Evolutionary conservation across 202 grass and related monocot species (phyloP).

Genomic region (Bolboschoenoplectus hybrid): DNA sequence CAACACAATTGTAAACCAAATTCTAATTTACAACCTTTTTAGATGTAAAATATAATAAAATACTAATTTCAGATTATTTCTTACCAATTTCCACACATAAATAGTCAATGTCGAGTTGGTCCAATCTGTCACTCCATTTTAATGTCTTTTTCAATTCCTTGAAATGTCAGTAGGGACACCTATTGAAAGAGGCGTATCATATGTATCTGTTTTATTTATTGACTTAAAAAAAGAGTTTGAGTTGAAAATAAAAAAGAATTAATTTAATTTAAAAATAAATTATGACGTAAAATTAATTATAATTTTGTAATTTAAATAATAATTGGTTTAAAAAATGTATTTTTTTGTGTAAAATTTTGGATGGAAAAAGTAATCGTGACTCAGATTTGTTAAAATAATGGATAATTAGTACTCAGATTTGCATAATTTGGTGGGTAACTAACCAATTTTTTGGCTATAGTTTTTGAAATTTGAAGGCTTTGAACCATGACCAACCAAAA

Average conservation of each 20-base stretch:
- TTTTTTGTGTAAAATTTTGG: too few species aligned
- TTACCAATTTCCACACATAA: background rate
- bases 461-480: background rate
- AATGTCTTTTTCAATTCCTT: background rate
- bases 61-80: background rate
- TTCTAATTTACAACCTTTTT: background rate
- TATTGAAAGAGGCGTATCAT: background rate
- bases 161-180: background rate
- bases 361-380: too few species aligned
- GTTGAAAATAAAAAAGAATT: background rate
- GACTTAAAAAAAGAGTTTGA: background rate
- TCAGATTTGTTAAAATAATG: too few species aligned
- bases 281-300: too few species aligned
- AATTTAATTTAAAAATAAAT: too few species aligned
- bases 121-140: background rate
- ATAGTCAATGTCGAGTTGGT: background rate
- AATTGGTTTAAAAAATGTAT: too few species aligned
- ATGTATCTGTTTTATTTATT: background rate
- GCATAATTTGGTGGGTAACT: background rate
- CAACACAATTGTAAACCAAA: conserved; percentile 10
- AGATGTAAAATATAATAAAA: background rate
- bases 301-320: too few species aligned
- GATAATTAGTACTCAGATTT: background rate
- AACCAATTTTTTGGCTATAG: background rate
- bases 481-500: background rate